Percentiles rank a stretch among this genome's conserved stretches.
Evolutionary conservation across 2,329 filamentous ascomycete species (phyloP).

Genomic region (Colletotrichum sp.): DNA sequence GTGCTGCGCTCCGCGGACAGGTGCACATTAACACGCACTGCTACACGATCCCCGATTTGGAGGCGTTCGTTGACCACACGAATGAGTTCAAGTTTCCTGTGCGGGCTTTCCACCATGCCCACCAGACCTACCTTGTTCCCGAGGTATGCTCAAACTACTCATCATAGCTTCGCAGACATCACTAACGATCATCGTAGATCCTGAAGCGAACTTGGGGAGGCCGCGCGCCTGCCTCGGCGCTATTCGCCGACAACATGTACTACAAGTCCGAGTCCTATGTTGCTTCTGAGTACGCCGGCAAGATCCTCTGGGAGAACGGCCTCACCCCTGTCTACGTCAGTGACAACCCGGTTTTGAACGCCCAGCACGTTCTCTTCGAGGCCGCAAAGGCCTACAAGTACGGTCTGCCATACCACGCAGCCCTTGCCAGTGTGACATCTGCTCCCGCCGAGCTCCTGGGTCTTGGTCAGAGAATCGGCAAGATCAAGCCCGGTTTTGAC

Average conservation of each 20-base stretch:
- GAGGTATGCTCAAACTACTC: slow-evolving; percentile 47
- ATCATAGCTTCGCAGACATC: background rate
- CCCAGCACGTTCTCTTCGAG: slow-evolving; percentile 72
- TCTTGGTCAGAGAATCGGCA: slow-evolving; percentile 62
- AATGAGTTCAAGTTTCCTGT: slow-evolving; percentile 75
- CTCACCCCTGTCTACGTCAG: slow-evolving; percentile 73
- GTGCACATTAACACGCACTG: slow-evolving; percentile 75
- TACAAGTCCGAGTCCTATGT: slow-evolving; percentile 73
- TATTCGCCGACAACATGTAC: slow-evolving; percentile 76
- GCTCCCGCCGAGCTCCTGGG: slow-evolving; percentile 64
- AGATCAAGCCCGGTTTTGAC: slow-evolving; percentile 66
- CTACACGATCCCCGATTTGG: slow-evolving; percentile 72
- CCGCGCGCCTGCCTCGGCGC: slow-evolving; percentile 59
- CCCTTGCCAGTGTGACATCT: slow-evolving; percentile 62
- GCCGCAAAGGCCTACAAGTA: slow-evolving; percentile 65
- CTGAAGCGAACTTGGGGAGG: slow-evolving; percentile 62
- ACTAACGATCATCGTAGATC: slow-evolving; percentile 38
- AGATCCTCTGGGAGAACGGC: slow-evolving; percentile 67
- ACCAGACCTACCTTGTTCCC: slow-evolving; percentile 69
- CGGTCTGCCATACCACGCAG: slow-evolving; percentile 65
- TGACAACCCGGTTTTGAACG: slow-evolving; percentile 73
- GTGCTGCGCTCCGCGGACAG: slow-evolving; percentile 68
- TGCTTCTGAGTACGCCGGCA: slow-evolving; percentile 70
- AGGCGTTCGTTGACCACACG: slow-evolving; percentile 72
- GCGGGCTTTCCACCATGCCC: slow-evolving; percentile 73